Conservation (phyloP, 108 stramenopile genomes). For the Poteriospumella lacustris region DNA sequence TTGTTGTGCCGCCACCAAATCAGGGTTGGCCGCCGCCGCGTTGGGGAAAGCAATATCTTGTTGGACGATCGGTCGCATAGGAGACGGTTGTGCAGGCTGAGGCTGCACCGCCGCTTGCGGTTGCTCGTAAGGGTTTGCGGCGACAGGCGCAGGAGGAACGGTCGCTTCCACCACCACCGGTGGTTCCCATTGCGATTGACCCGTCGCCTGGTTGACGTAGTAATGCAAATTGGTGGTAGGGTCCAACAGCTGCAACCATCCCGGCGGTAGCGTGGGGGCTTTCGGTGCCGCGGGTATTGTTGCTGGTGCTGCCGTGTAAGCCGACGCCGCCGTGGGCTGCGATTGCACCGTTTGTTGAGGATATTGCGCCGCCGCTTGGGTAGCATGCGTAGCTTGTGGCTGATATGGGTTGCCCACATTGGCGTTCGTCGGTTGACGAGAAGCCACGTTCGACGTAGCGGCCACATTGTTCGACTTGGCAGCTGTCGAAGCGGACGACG, state of each 20-base stretch:
- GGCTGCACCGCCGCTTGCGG: background rate
- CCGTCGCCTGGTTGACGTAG: conserved; percentile 45
- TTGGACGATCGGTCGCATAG: background rate
- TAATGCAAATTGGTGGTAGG: conserved; percentile 15
- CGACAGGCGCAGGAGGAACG: background rate
- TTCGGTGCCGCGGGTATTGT: background rate
- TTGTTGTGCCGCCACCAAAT: background rate
- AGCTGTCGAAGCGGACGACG: background rate
- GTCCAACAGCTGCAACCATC: conserved; percentile 21
- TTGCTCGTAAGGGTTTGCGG: background rate
- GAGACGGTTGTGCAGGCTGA: background rate
- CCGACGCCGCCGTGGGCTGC: background rate
- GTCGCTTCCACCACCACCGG: background rate
- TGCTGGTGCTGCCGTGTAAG: conserved; percentile 12
- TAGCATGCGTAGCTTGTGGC: background rate
- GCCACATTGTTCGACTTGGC: background rate
- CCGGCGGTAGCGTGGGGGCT: background rate
- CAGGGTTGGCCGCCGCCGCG: background rate
- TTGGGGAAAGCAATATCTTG: background rate
- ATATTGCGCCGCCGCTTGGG: conserved; percentile 30
- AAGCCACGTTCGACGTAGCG: background rate
- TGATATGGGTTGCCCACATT: background rate
- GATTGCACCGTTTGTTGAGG: background rate
- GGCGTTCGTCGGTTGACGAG: background rate
- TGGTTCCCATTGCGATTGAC: conserved; percentile 45